phyloP scores from a whole-genome alignment of 164 flowering plant genomes.

The Stephania cephalantha region DNA sequence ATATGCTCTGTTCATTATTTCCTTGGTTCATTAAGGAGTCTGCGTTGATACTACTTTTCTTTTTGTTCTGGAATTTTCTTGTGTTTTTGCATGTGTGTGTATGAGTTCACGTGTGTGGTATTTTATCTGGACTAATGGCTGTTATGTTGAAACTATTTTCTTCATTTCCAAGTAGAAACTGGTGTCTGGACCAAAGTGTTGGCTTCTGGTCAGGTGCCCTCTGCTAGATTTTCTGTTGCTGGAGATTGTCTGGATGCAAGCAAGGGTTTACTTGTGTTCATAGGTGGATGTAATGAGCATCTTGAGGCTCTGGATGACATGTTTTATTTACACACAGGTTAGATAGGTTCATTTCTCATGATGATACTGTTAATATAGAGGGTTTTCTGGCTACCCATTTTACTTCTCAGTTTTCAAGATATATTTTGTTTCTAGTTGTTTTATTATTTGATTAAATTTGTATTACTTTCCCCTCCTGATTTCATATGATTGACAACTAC shows the following conservation, averaged over 20 bases:
- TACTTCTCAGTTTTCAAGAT: neutral
- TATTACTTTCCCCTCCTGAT: slow-evolving; percentile 6
- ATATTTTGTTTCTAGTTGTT: neutral
- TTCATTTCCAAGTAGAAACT: slow-evolving; percentile 40
- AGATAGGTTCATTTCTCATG: slow-evolving; percentile 9
- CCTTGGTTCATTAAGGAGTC: neutral
- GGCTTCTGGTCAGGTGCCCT: slow-evolving; percentile 67
- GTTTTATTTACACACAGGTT: slow-evolving; percentile 87
- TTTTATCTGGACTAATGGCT: neutral
- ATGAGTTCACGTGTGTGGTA: neutral
- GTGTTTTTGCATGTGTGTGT: neutral
- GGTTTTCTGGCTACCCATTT: neutral
- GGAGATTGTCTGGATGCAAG: slow-evolving; percentile 76
- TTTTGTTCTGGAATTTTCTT: no score
- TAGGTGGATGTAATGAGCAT: slow-evolving; percentile 84
- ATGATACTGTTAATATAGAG: neutral
- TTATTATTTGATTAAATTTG: slow-evolving; percentile 6
- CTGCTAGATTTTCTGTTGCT: slow-evolving; percentile 89
- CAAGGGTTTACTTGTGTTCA: slow-evolving; percentile 55
- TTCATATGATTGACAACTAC: slow-evolving; percentile 6
- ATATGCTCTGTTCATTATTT: neutral
- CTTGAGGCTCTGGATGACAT: slow-evolving; percentile 96
- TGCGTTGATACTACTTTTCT: neutral
- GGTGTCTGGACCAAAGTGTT: slow-evolving; percentile 68
- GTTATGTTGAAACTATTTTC: neutral